Evolutionary conservation across 192 early-diverging fungal genomes (phyloP).

Genomic region (Backusella morwellensis): DNA sequence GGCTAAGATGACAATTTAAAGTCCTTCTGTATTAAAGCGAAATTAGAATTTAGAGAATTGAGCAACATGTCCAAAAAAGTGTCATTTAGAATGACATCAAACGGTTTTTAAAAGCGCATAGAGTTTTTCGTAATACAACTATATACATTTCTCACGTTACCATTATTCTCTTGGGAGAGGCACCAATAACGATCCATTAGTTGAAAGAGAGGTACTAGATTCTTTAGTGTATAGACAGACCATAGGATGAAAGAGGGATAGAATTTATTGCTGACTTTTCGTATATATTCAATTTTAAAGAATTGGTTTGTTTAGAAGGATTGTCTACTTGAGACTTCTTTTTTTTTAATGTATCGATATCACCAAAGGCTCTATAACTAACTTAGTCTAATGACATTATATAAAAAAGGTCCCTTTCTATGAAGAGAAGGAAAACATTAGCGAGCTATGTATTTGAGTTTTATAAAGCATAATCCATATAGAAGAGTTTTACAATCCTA

Average conservation of each 20-base stretch:
- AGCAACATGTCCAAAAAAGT: background rate
- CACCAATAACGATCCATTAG: background rate
- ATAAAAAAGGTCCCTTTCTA: too few species aligned
- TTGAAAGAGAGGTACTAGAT: background rate
- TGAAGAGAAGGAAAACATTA: too few species aligned
- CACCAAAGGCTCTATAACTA: too few species aligned
- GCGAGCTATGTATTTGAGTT: too few species aligned
- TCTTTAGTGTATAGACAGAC: too few species aligned
- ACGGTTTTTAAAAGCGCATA: background rate
- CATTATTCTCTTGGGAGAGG: background rate
- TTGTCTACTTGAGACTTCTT: too few species aligned
- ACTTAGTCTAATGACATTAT: too few species aligned
- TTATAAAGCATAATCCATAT: too few species aligned
- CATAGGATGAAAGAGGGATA: background rate
- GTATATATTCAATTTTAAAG: background rate
- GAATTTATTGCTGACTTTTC: background rate
- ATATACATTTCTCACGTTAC: background rate
- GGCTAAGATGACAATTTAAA: too few species aligned
- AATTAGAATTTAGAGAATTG: background rate
- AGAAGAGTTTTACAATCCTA: too few species aligned
- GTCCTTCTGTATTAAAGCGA: background rate
- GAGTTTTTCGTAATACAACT: background rate
- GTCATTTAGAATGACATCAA: background rate
- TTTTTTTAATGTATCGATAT: too few species aligned
- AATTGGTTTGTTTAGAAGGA: background rate